Base-by-base conservation (phyloP, 306 rosid genomes). In the Dicorynia guianensis region DNA sequence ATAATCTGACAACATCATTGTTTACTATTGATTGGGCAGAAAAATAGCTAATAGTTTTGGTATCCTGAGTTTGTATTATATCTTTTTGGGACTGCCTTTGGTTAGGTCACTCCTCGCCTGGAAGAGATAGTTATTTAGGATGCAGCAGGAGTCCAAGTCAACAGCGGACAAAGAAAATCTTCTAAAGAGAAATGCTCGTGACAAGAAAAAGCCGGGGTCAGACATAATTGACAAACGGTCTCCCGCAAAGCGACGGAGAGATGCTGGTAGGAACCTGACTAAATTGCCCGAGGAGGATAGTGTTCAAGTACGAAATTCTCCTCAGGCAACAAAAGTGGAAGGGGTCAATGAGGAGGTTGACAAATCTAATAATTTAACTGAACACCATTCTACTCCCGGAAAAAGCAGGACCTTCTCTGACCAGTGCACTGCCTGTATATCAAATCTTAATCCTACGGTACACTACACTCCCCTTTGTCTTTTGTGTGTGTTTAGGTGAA, bases 401-500 rank as follows among this genome's bases (percentile, higher is more conserved):
- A 87, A 84, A 82, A 76, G 63, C 55, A 80, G 80, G 79, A 86
- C 79, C 75, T 95, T 74, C 67, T 75, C 89, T 63, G 97, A 95
- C 75, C 93, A 92, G 79, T 90, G 97, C 83, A 92, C 99, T 71
- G 96, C 86, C 30, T 95, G 90, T 82, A 63, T 92, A 61, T 95
- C 99, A 71, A 92, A 89, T 79, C 78, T 95, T 65, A 63, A 87
- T 74, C 73, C 63, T 12, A 87, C 67, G 92, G 96, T 83, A 87
- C 42, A 67, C 35, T 43, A 17, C 40, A 15, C 15, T 33, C 17
- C 13, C 18, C 53, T 54, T 44, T 55, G 54, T 34, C 54, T 43
- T 12, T 18, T 39, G 2, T 3, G 18, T 58, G 42, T 72, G 20
- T 58, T 68, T 8, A 2, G 52, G 73, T 64, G 0, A 53, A 11